Base-by-base conservation (phyloP, 106 monocot genomes). In the Allium fistulosum region DNA sequence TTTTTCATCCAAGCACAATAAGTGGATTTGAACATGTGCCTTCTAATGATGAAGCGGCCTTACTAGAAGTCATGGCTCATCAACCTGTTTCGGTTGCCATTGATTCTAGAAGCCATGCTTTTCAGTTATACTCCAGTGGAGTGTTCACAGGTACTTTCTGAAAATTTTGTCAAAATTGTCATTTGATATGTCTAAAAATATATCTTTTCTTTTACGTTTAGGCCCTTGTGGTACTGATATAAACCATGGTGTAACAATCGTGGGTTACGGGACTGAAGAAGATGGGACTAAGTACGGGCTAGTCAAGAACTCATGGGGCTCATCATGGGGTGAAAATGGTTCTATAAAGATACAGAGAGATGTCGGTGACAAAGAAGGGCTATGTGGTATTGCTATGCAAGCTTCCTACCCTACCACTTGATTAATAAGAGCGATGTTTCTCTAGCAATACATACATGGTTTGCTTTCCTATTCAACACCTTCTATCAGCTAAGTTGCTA, bases 41-140 rank as follows among this genome's bases (percentile, higher is more conserved):
- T 18, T 59, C 46, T 2, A 80, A 80, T n/a, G 55, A 71, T 67
- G 80, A 80, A 55, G 68, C 68, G 17, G 46, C 74, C 11, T 62
- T 80, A 27, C 57, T 74, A 59, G 75, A 70, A 58, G 79, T 73
- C 26, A 28, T 80, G 10, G 80, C 80, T 11, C 48, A 64, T 28
- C 80, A 80, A 48, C 80, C 80, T 27, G 60, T 80, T 70, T 65
- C 62, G 48, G 70, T 80, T 55, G 80, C 80, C 22, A 71, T 80
- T 59, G 80, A 80, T 65, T 70, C 71, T 48, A 64, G 65, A 18
- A 73, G 80, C 27, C 50, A 63, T 50, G 65, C 64, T 9, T 80
- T 80, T 62, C 80, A 80, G 61, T 64, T 80, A 2, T 80, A 80
- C 61, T 68, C 57, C 80, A 84, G 80, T 81, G 94, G 94, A 10